These are phyloP conservation scores for Ormosia emarginata DNA, from an alignment of 306 rosid species.

Conservation along the genomic window DNA sequence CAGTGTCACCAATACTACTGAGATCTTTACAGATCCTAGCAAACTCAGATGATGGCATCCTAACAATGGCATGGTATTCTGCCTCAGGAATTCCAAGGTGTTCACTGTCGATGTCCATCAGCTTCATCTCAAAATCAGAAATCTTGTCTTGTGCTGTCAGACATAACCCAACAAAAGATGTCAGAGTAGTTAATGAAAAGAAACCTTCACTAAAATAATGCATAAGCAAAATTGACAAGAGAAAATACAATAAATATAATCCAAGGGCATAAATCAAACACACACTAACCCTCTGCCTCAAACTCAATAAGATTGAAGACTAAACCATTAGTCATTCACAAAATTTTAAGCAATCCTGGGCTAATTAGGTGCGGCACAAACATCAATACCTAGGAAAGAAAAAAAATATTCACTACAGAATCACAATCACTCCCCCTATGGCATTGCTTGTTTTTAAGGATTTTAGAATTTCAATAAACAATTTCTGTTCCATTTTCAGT, in stretches of 20 bases:
- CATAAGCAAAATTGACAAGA: background rate
- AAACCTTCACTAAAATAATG: background rate
- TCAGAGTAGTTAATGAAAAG: background rate
- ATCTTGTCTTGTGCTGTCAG: constrained; percentile 67
- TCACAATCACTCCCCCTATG: background rate
- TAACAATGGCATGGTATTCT: constrained; percentile 86
- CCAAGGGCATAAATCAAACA: background rate
- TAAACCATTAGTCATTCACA: background rate
- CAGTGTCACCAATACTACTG: constrained; percentile 91
- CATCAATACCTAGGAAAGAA: background rate
- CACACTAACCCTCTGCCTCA: background rate
- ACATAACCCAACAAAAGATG: background rate
- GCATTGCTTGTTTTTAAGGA: background rate
- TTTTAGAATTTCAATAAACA: background rate
- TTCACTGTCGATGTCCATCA: constrained; percentile 97
- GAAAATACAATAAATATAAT: background rate
- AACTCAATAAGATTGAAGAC: background rate
- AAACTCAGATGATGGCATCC: constrained; percentile 90
- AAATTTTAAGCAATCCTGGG: background rate
- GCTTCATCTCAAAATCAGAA: constrained; percentile 94
- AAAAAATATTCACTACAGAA: background rate
- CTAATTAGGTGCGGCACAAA: background rate
- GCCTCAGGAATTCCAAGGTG: constrained; percentile 97
- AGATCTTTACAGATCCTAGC: constrained; percentile 92
- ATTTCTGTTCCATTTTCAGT: background rate